Percentiles rank a stretch among this genome's conserved stretches.
Conservation (phyloP, 1,139 yeast genomes). For the Zygosaccharomyces sapae region DNA sequence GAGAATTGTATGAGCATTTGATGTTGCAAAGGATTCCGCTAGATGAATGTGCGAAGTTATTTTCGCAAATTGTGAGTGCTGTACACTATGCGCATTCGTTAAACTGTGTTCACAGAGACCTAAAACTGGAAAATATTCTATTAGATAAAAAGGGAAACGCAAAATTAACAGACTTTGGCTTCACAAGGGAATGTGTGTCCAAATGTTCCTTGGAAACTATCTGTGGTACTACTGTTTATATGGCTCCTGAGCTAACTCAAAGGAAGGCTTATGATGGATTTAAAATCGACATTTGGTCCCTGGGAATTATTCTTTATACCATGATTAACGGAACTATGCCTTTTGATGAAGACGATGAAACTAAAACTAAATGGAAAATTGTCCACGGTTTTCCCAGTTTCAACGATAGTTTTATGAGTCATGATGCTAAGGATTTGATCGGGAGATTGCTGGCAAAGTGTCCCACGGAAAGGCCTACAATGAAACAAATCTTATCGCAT, state of each 20-base stretch:
- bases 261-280: conserved; percentile 72
- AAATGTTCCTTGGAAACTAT: conserved; percentile 67
- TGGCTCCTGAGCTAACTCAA: conserved; percentile 87
- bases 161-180: conserved; percentile 88
- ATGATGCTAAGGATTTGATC: conserved; percentile 49
- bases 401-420: conserved; percentile 41
- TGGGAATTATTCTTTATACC: conserved; percentile 90
- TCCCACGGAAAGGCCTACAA: conserved; percentile 60
- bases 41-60: conserved; percentile 55
- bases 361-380: conserved; percentile 56
- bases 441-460: conserved; percentile 58
- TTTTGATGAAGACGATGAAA: conserved; percentile 74
- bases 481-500: conserved; percentile 56
- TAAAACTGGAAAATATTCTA: conserved; percentile 80
- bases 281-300: conserved; percentile 83
- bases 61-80: conserved; percentile 77
- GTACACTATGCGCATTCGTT: conserved; percentile 79
- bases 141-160: conserved; percentile 66
- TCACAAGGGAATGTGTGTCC: conserved; percentile 72
- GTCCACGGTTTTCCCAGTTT: conserved; percentile 57
- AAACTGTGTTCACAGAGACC: conserved; percentile 84
- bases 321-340: conserved; percentile 87
- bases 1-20: conserved; percentile 74
- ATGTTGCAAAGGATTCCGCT: conserved; percentile 49
- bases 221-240: conserved; percentile 92